phyloP scores from a whole-genome alignment of 2,329 filamentous ascomycete species.

The Aspergillus nomiae region DNA sequence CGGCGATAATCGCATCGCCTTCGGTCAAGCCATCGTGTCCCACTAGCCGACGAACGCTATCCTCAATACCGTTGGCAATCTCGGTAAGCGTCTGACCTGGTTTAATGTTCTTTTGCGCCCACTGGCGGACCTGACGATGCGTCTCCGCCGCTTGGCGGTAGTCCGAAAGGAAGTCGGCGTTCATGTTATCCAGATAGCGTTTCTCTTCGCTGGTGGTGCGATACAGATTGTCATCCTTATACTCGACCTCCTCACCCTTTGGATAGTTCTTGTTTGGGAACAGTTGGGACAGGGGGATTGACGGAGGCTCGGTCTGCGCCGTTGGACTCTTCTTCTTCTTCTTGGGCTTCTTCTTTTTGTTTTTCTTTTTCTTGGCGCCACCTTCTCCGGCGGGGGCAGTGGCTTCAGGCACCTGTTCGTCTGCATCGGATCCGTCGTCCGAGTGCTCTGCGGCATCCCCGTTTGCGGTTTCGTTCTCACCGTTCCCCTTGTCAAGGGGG shows the following conservation, averaged over 20 bases:
- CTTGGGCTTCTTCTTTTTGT: conserved; percentile 85
- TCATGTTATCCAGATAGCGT: conserved; percentile 76
- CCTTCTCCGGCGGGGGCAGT: not conserved
- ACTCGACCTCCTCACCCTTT: conserved; percentile 76
- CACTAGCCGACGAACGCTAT: conserved; percentile 73
- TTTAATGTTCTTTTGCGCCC: conserved; percentile 77
- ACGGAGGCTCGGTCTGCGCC: conserved; percentile 74
- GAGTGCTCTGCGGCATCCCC: not conserved
- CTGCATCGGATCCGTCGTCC: not conserved
- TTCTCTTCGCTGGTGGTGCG: conserved; percentile 84
- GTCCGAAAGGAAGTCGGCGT: conserved; percentile 75
- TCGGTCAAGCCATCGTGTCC: conserved; percentile 76
- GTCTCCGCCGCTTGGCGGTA: conserved; percentile 85
- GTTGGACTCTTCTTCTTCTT: conserved; percentile 65
- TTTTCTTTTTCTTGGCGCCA: conserved; percentile 30
- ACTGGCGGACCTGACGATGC: conserved; percentile 84
- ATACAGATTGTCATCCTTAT: conserved; percentile 73
- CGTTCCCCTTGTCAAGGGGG: not conserved
- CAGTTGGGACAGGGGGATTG: conserved; percentile 71
- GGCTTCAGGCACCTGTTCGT: not conserved
- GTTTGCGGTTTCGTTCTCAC: not conserved
- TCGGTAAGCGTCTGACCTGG: conserved; percentile 78
- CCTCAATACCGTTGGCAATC: conserved; percentile 82
- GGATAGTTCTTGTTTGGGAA: conserved; percentile 75
- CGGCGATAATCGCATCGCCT: conserved; percentile 75